Evolutionary conservation across 1,284 basidiomycete species (phyloP).

Genomic region (Sporisorium reilianum): DNA sequence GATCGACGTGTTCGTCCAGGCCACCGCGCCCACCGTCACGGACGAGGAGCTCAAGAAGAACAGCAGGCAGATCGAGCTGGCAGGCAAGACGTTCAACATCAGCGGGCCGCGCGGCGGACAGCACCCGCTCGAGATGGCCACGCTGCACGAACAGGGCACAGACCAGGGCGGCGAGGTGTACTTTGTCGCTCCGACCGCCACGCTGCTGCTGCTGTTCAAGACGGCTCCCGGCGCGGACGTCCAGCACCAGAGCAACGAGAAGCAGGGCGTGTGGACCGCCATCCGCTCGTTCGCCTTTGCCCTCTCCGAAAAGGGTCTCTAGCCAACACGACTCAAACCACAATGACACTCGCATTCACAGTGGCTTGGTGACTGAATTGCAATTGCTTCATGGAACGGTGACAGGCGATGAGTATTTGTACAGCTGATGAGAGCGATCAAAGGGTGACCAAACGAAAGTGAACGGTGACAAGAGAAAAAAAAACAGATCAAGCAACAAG

Average conservation of each 20-base stretch:
- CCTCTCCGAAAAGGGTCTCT: constrained; percentile 43
- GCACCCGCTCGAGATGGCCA: constrained; percentile 36
- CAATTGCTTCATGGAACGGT: neutral
- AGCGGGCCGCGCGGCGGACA: constrained; percentile 37
- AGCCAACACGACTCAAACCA: neutral
- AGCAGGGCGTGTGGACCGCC: constrained; percentile 44
- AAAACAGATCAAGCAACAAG: constrained; percentile 14
- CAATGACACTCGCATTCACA: neutral
- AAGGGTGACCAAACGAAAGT: neutral
- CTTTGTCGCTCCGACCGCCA: constrained; percentile 39
- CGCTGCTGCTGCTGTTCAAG: constrained; percentile 42
- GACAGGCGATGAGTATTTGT: constrained; percentile 6
- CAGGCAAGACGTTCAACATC: constrained; percentile 30
- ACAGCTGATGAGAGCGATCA: neutral
- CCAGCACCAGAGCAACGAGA: constrained; percentile 29
- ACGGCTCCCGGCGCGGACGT: constrained; percentile 29
- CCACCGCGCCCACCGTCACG: constrained; percentile 29
- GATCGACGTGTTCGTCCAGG: constrained; percentile 38
- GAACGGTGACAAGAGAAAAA: constrained; percentile 1
- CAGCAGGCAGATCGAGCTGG: constrained; percentile 14
- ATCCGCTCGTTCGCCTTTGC: constrained; percentile 37
- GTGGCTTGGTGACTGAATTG: neutral
- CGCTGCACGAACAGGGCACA: constrained; percentile 23
- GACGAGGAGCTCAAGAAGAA: constrained; percentile 20
- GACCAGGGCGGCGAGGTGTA: constrained; percentile 22